Evolutionary conservation across 129 eudicot genomes (phyloP), one percentile per base, ranked within the genome.

Genomic region (Centella asiatica): DNA sequence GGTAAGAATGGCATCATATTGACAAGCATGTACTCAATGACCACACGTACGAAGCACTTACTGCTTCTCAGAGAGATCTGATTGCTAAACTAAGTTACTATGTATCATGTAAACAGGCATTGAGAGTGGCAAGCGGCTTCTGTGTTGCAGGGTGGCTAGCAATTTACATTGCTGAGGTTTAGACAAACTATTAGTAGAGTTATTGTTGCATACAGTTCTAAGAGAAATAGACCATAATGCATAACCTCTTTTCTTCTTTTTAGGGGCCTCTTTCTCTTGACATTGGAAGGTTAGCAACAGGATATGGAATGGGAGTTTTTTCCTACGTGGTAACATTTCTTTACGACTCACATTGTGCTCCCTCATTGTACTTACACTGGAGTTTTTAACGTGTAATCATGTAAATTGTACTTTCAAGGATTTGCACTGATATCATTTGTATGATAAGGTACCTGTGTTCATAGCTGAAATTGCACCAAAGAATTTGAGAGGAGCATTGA

Each of bases 221-320:
- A 44, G 24, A 28, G 17, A 7, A 17, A 32, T 20, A 40, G 44
- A 45, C 48, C 24, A 19, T 47, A 33, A 56, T 12, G 6, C 42
- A 66, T 17, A n/a, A 64, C 44, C 44, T 40, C 60, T 20, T 44
- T 19, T 18, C 11, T 3, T 6, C 67, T 44, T 22, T 2, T 13
- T 18, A 87, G 98, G 95, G 87, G 10, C 62, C 80, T 15, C 18
- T 78, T 66, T 69, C 74, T 52, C 72, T 92, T 52, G 85, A 84
- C 54, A 61, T 76, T 33, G 96, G 98, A 78, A 84, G 96, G 60
- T 73, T 92, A 24, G 90, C 98, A 68, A 88, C 96, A 2, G 98
- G 98, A 71, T 86, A 84, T 58, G 98, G 88, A 44, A 92, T 92
- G 95, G 98, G 98, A 59, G 88, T 85, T 56, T 92, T 84, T 77